These are phyloP conservation scores for Saccharomycopsis amapae DNA, from an alignment of 805 yeast genomes.

Conservation along the genomic window DNA sequence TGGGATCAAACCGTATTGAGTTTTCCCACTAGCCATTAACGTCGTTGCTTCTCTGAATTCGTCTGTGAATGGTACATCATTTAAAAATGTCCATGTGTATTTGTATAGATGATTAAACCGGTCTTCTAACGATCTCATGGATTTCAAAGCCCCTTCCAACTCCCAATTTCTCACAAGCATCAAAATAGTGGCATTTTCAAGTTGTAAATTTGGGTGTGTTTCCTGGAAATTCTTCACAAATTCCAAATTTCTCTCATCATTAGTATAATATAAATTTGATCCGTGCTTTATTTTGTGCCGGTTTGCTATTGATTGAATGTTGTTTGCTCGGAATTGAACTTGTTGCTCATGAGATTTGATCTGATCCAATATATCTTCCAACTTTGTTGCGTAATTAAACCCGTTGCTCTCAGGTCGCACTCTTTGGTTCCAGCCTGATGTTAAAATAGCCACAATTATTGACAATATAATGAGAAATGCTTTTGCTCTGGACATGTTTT, in stretches of 20 bases:
- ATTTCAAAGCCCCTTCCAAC: constrained; percentile 58
- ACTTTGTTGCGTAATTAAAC: no score
- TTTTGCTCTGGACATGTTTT: no score
- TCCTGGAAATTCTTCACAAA: neutral
- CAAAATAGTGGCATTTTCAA: constrained; percentile 76
- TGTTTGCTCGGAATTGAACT: neutral
- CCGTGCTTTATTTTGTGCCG: constrained; percentile 9
- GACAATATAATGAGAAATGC: no score
- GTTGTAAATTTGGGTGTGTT: constrained; percentile 30
- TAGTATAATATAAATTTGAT: constrained; percentile 10
- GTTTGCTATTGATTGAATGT: neutral
- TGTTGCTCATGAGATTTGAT: neutral
- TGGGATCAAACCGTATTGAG: constrained; percentile 63
- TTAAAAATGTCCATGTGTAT: constrained; percentile 75
- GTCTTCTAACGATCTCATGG: constrained; percentile 76
- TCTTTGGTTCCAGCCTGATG: no score
- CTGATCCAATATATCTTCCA: neutral
- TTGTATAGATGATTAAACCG: constrained; percentile 58
- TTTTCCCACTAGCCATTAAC: constrained; percentile 55
- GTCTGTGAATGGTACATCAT: constrained; percentile 61
- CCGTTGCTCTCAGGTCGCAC: no score
- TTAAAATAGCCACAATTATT: no score
- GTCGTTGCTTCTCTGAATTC: constrained; percentile 56
- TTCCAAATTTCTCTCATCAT: constrained; percentile 2
- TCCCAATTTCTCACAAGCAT: constrained; percentile 87